Evolutionary conservation across 1,284 basidiomycete genomes (phyloP).

Genomic region (Sporisorium scitamineum): DNA sequence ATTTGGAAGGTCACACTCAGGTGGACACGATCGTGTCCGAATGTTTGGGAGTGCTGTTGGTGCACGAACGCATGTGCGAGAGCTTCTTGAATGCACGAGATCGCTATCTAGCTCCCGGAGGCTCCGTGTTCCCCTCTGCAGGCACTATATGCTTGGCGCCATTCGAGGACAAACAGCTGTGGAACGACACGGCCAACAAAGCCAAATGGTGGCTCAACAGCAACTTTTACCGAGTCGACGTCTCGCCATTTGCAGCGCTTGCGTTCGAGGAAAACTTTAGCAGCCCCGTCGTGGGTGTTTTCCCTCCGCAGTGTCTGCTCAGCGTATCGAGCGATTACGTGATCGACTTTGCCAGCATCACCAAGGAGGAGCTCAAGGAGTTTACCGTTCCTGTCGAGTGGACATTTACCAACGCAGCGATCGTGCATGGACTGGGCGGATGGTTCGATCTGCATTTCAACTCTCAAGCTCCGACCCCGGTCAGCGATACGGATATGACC

Average conservation of each 20-base stretch:
- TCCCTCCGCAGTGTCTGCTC: conserved; percentile 55
- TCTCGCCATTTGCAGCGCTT: conserved; percentile 55
- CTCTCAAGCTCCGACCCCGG: conserved; percentile 24
- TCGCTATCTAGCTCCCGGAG: conserved; percentile 71
- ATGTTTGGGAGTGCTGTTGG: conserved; percentile 72
- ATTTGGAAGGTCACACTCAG: conserved; percentile 57
- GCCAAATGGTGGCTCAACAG: conserved; percentile 63
- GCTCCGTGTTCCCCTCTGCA: conserved; percentile 71
- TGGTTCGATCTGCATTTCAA: conserved; percentile 67
- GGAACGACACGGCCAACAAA: conserved; percentile 72
- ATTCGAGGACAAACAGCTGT: conserved; percentile 72
- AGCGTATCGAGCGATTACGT: conserved; percentile 54
- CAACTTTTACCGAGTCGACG: conserved; percentile 67
- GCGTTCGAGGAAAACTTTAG: conserved; percentile 61
- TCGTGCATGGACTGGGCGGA: conserved; percentile 63
- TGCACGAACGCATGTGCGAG: conserved; percentile 73
- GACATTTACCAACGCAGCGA: conserved; percentile 44
- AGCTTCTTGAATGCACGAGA: conserved; percentile 72
- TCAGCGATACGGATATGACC: conserved; percentile 21
- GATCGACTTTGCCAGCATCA: conserved; percentile 61
- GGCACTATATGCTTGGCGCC: conserved; percentile 72
- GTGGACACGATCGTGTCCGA: conserved; percentile 74
- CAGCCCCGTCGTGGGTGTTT: conserved; percentile 64
- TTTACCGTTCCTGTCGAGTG: conserved; percentile 63
- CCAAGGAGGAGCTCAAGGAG: conserved; percentile 48